phyloP scores from a whole-genome alignment of 2,329 filamentous ascomycete species.

The Mycosphaerella arachidis region DNA sequence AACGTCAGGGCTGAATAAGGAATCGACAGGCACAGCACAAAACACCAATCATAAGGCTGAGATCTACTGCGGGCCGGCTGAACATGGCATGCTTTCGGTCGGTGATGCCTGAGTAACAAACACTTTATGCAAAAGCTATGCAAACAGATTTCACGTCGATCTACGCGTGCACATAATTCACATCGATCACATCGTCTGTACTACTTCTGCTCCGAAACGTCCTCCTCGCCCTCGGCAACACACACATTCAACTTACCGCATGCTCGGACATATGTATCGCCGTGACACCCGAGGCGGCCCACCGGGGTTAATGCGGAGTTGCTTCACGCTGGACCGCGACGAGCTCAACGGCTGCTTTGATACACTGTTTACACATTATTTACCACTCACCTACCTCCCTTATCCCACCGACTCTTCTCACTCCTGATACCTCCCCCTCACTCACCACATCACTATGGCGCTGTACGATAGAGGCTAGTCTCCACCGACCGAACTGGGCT shows the following conservation, averaged over 20 bases:
- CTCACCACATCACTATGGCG: slow-evolving; percentile 13
- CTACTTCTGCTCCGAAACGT: background rate
- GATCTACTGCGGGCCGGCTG: background rate
- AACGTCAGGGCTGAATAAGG: background rate
- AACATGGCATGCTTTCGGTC: background rate
- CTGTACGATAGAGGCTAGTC: slow-evolving; percentile 28
- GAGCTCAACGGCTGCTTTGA: background rate
- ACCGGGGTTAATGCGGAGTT: background rate
- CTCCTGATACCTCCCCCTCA: slow-evolving; percentile 1
- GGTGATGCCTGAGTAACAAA: background rate
- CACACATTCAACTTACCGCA: background rate
- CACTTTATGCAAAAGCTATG: background rate
- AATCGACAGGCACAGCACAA: background rate
- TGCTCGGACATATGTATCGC: background rate
- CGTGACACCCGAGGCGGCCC: background rate
- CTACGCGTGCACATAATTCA: background rate
- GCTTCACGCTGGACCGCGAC: background rate
- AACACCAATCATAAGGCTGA: background rate
- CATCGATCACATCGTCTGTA: background rate
- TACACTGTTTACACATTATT: background rate
- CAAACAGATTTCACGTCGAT: background rate
- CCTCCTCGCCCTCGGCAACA: background rate
- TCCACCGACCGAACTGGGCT: slow-evolving; percentile 3
- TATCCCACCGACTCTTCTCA: background rate
- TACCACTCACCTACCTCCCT: background rate